Evolutionary conservation across 495 filamentous ascomycete genomes (phyloP), one percentile per base, ranked within the genome.

Genomic region (Parathielavia appendiculata): DNA sequence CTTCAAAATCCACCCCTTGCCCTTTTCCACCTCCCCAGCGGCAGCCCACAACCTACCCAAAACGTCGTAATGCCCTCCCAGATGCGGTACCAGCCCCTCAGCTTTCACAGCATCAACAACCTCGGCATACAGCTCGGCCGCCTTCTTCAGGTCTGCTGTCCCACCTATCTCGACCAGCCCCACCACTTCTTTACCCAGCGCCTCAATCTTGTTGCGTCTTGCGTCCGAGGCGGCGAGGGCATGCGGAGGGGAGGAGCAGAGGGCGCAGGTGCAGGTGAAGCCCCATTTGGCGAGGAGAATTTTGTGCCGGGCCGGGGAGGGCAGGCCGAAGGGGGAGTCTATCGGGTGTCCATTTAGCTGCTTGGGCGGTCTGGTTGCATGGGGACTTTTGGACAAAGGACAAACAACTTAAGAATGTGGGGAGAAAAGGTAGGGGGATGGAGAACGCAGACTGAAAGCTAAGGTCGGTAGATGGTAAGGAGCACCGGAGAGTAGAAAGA

Each of bases 51-150:
- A 39, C n/a, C 63, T 46, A 16, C 69, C 63, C 44, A 71, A 58
- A 23, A 71, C 63, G 14, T 67, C 62, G 45, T 70, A 71, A 56
- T 73, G 66, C 17, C 69, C 67, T 0, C 67, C 72, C 40, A 71
- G 51, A 16, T 70, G 66, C 20, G 67, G 65, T 43, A 64, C 58
- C 34, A 74, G 45, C n/a, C 44, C 63, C 54, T 74, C 72, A 17
- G 69, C 66, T n/a, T 56, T 50, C 16, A 69, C 60, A 14, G 66
- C 49, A 0, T 63, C 52, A 0, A 71, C 43, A 34, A 70, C 57
- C 51, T 67, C 64, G 0, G 57, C 49, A 22, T 71, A 60, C 13
- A 58, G 38, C 49, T 61, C 58, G n/a, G 59, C 48, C 1, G 71
- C 67, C 17, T n/a, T 52, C 2, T 35, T 47, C 19, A 56, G 61